Evolutionary conservation across 2,329 filamentous ascomycete genomes (phyloP).

Genomic region (Pseudogymnoascus sp.): DNA sequence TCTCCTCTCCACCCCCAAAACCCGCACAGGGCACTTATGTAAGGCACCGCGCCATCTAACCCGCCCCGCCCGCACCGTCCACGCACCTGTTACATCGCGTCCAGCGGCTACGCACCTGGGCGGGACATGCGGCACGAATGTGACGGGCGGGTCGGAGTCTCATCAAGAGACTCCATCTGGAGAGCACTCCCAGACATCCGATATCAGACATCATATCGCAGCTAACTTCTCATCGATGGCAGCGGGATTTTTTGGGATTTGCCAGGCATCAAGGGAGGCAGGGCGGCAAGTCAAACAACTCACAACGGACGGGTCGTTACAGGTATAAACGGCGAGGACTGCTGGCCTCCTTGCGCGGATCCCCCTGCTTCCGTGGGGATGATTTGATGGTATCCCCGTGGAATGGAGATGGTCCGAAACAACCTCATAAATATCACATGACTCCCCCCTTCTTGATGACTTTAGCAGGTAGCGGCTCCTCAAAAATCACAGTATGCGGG

Average conservation of each 20-base stretch:
- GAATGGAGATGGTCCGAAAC: not conserved
- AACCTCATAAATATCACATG: not conserved
- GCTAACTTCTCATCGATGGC: not conserved
- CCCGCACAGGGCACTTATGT: conserved; percentile 4
- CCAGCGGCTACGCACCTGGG: conserved; percentile 1
- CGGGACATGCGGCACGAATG: conserved; percentile 4
- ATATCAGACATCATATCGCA: not conserved
- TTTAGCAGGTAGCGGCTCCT: not conserved
- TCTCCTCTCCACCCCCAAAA: not conserved
- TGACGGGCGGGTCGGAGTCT: not conserved
- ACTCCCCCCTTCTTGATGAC: not conserved
- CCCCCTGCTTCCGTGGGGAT: not conserved
- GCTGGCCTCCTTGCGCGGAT: not conserved
- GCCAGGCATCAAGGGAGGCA: not conserved
- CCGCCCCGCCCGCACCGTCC: conserved; percentile 2
- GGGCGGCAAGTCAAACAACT: conserved; percentile 1
- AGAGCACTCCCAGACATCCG: not conserved
- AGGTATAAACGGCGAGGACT: not conserved
- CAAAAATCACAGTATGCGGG: not conserved
- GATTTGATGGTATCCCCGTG: not conserved
- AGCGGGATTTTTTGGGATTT: not conserved
- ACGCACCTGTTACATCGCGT: not conserved
- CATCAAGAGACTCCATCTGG: not conserved
- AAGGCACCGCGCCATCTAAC: not conserved
- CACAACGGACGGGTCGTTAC: not conserved